Conservation (phyloP, 352 stramenopile species). For the Phytopythium sindhum region DNA sequence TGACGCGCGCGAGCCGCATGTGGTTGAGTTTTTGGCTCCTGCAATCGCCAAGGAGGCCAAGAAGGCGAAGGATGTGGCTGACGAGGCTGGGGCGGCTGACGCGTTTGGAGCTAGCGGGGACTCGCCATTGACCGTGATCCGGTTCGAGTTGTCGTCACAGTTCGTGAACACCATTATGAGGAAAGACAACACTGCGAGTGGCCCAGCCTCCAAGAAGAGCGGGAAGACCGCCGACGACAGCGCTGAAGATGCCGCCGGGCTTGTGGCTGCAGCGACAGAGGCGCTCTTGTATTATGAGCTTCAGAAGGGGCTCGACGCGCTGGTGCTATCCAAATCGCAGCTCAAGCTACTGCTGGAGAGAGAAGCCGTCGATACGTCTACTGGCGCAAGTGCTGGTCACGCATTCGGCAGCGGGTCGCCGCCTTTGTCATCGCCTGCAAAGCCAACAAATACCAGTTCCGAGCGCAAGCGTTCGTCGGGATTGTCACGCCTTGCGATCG, state of each 20-base stretch:
- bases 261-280: conserved; percentile 24
- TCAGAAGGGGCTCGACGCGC: conserved; percentile 48
- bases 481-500: conserved; percentile 20
- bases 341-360: conserved; percentile 64
- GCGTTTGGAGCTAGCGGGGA: neutral
- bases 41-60: conserved; percentile 12
- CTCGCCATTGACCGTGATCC: conserved; percentile 19
- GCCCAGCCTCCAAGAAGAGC: neutral
- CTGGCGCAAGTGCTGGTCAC: conserved; percentile 33
- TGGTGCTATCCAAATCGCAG: conserved; percentile 65
- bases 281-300: conserved; percentile 37
- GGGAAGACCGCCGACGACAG: neutral
- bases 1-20: conserved; percentile 17
- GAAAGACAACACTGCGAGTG: neutral
- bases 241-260: conserved; percentile 16
- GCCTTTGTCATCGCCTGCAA: conserved; percentile 1
- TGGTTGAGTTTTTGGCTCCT: conserved; percentile 50
- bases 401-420: conserved; percentile 13
- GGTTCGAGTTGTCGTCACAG: conserved; percentile 48
- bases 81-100: neutral
- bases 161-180: conserved; percentile 4
- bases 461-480: conserved; percentile 28
- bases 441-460: neutral
- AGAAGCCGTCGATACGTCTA: conserved; percentile 71
- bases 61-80: conserved; percentile 14